These are phyloP conservation scores for Deuterostichococcus epilithicus DNA, from an alignment of 139 green algal genomes.

Conservation along the genomic window DNA sequence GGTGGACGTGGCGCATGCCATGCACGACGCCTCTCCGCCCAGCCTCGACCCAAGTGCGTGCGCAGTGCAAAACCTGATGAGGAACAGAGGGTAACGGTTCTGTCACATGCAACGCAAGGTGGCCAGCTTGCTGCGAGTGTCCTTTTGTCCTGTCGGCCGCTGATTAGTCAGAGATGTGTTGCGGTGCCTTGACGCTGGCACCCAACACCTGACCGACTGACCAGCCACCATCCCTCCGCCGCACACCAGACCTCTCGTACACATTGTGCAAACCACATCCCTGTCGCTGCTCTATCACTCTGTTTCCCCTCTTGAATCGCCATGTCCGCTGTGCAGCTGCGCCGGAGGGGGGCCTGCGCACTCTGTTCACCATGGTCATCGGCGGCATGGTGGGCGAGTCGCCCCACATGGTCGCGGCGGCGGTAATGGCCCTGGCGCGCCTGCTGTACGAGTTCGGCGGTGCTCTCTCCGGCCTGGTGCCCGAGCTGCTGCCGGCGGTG, in stretches of 20 bases:
- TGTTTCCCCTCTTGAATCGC: too few species aligned
- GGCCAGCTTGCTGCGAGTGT: neutral
- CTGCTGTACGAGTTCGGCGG: slow-evolving; percentile 88
- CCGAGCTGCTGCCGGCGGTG: slow-evolving; percentile 73
- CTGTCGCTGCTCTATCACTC: too few species aligned
- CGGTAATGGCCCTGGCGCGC: slow-evolving; percentile 84
- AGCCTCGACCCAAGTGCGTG: neutral
- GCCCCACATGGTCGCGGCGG: slow-evolving; percentile 78
- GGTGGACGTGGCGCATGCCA: slow-evolving; percentile 60
- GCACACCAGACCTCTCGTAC: too few species aligned
- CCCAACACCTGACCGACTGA: too few species aligned
- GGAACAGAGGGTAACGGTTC: too few species aligned
- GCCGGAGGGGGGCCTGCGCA: slow-evolving; percentile 56
- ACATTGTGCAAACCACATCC: too few species aligned
- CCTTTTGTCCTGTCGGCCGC: too few species aligned
- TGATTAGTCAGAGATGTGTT: too few species aligned
- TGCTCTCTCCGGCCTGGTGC: slow-evolving; percentile 45
- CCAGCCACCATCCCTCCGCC: too few species aligned
- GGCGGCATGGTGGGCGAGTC: slow-evolving; percentile 69
- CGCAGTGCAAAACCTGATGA: neutral
- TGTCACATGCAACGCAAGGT: too few species aligned
- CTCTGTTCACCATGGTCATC: slow-evolving; percentile 78
- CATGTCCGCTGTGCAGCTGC: too few species aligned
- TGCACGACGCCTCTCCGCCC: slow-evolving; percentile 52
- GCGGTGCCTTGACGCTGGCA: too few species aligned